These are phyloP conservation scores for Solanum ossicruentum DNA, from an alignment of 257 asterid species.

Conservation along the genomic window DNA sequence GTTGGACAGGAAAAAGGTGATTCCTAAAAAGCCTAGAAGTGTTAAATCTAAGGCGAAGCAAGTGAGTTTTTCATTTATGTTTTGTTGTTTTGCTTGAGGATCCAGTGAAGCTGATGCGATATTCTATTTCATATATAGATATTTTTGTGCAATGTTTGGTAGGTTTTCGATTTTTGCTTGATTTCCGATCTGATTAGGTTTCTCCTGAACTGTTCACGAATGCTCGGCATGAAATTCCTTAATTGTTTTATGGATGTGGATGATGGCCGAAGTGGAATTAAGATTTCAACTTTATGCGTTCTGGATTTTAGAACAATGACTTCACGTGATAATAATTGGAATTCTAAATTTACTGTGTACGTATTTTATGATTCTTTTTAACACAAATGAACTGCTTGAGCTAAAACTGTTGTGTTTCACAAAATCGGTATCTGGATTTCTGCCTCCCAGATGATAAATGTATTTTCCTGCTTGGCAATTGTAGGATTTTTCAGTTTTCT, in stretches of 20 bases:
- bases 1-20: conserved; percentile 22
- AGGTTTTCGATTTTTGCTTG: not conserved
- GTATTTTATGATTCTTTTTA: not conserved
- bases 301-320: not conserved
- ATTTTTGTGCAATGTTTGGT: not conserved
- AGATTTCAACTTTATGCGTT: not conserved
- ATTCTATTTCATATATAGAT: not conserved
- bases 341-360: not conserved
- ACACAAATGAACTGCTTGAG: not conserved
- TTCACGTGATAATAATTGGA: not conserved
- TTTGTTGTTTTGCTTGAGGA: conserved; percentile 5
- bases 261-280: not conserved
- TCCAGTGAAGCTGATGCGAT: conserved; percentile 7
- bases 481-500: not conserved
- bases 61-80: conserved; percentile 16
- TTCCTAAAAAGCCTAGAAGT: conserved; percentile 18
- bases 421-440: not conserved
- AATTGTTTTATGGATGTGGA: not conserved
- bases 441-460: not conserved
- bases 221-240: not conserved
- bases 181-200: not conserved
- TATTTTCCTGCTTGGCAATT: not conserved
- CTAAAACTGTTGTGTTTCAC: not conserved
- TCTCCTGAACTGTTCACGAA: not conserved
- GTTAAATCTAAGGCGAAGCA: conserved; percentile 41